Percentiles rank a stretch among this genome's conserved stretches.
These are phyloP conservation scores for Xylariaceae sp. DNA, from an alignment of 2,329 filamentous ascomycete species.

Conservation along the genomic window DNA sequence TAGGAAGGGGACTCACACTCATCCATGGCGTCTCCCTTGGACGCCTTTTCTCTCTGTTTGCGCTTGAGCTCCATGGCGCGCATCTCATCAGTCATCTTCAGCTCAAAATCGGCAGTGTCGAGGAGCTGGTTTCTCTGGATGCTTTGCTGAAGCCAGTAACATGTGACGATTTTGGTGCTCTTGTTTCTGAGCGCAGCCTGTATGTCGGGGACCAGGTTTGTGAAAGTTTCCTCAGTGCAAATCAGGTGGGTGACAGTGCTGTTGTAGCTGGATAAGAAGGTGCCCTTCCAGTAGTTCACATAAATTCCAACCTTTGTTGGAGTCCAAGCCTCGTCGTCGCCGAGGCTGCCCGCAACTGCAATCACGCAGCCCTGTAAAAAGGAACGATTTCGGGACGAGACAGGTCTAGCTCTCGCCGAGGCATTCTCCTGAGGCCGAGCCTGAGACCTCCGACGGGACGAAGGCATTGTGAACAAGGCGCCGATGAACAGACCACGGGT, in stretches of 20 bases:
- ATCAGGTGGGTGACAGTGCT: constrained; percentile 67
- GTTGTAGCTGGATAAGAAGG: constrained; percentile 46
- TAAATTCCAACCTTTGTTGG: constrained; percentile 58
- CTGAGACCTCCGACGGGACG: too few species aligned
- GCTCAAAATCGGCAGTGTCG: constrained; percentile 39
- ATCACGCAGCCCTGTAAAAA: constrained; percentile 49
- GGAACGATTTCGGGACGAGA: neutral
- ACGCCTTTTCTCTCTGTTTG: neutral
- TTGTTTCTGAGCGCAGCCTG: constrained; percentile 36
- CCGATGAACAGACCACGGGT: too few species aligned
- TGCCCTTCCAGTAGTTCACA: constrained; percentile 58
- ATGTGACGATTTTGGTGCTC: constrained; percentile 37
- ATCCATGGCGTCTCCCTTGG: neutral
- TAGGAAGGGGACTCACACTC: constrained; percentile 10
- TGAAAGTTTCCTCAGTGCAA: constrained; percentile 57
- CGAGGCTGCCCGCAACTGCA: constrained; percentile 54
- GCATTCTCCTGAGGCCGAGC: too few species aligned
- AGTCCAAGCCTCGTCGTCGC: constrained; percentile 36
- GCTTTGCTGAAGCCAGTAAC: constrained; percentile 51
- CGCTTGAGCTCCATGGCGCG: constrained; percentile 30
- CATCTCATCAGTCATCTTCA: constrained; percentile 7
- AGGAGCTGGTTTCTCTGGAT: constrained; percentile 27
- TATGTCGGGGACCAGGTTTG: constrained; percentile 38
- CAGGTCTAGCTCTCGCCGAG: too few species aligned
- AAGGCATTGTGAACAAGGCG: too few species aligned